Evolutionary conservation across 768 basidiomycete genomes (phyloP), one percentile per base, ranked within the genome.

Genomic region (Russula virescens): DNA sequence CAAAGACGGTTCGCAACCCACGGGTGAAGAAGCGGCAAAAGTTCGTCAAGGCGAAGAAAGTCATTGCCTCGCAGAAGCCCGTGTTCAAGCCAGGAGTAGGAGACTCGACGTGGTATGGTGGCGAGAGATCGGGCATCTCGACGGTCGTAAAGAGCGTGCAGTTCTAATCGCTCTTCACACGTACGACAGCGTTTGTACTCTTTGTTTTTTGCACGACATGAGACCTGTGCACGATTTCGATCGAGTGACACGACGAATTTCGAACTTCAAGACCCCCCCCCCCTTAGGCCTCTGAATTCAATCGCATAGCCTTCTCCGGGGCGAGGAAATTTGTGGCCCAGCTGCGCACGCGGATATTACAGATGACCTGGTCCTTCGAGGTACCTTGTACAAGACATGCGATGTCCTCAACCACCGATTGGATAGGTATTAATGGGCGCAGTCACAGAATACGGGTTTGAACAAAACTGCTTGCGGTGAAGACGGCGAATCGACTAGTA

Each of bases 11-110:
- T 42, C 91, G 95, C 67, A 99, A 99, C 77, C 95, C 96, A 46
- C 86, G 97, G 64, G 94, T 98, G 75, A 98, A 98, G 84, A 99
- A 99, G 74, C 84, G 93, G 38, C 82, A 88, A 75, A 88, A 81
- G 71, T 98, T 88, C 79, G 95, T 95, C 71, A 89, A 97, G 76
- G 96, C 95, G 66, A 91, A 96, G 80, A 94, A 90, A 77, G 93
- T 88, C 76, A 77, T 98, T 16, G 76, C 87, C 31, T 94, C 90
- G 25, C 93, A 94, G 74, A 89, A 91, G 74, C 86, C 94, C 19
- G 81, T 94, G n/a, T 98, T 85, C 83, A 95, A 89, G 73, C 93
- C 94, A 58, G 94, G 94, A 43, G 72, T 88, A 59, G 81, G 81
- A 16, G 83, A 83, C 60, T 78, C 81, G 47, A 86, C 83, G n/a